Evolutionary conservation across 805 yeast genomes (phyloP), one percentile per base, ranked within the genome.

Genomic region (Candida ipomoeae): DNA sequence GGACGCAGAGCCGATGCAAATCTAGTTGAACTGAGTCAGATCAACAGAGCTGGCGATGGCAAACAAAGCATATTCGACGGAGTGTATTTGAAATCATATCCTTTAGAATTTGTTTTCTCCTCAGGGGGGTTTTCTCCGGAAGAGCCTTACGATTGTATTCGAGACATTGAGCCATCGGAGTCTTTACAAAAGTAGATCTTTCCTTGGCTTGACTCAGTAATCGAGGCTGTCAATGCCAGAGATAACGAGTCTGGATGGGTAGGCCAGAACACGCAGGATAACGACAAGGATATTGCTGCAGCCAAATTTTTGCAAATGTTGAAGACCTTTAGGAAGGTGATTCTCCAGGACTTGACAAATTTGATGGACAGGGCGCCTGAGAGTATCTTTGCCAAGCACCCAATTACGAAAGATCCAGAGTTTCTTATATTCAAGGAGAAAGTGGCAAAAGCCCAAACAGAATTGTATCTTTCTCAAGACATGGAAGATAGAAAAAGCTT

Each of bases 171-270:
- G 10, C 47, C 49, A 7, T 49, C 53, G 2, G 11, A 11, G 5
- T 41, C 39, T 10, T 41, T 50, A 18, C 33, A 45, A 18, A 21
- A 23, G n/a, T 15, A 29, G 40, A 46, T 50, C 6, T 50, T 50
- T 15, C 53, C 53, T 3, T 46, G 49, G 53, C 47, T 50, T 14
- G 49, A 50, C 13, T 11, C 37, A 5, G 37, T 11, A 17, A n/a
- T 20, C 11, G 45, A 42, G 6, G 32, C 39, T 3, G 39, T 36
- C 23, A 8, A 17, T 5, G 23, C 23, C 14, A 17, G 39, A 11
- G 39, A 36, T 15, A 11, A 17, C 7, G 38, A 15, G 20, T 5
- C 11, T 15, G 38, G 6, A 6, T 8, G 38, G 13, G 13, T 20
- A 3, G 13, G 23, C 14, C 44, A 40, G 7, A 23, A 40, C 13